phyloP scores from a whole-genome alignment of 2,329 filamentous ascomycete species.

The Fusarium praegraminearum region DNA sequence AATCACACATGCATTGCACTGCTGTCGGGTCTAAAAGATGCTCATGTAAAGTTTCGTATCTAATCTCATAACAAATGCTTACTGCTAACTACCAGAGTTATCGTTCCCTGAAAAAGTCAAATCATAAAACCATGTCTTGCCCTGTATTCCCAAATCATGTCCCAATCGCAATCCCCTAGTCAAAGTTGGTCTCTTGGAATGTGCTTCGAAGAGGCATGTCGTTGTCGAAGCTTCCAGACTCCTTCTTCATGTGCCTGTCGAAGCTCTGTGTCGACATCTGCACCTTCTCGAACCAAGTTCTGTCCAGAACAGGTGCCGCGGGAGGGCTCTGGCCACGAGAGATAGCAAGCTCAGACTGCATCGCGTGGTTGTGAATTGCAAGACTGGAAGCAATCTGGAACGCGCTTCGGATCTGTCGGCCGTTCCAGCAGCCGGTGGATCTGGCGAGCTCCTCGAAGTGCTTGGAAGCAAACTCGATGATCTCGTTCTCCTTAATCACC shows the following conservation, averaged over 20 bases:
- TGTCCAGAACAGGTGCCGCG: conserved; percentile 54
- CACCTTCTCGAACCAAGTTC: conserved; percentile 56
- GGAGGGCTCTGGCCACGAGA: conserved; percentile 51
- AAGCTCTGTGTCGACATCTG: conserved; percentile 59
- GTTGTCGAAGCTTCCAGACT: conserved; percentile 50
- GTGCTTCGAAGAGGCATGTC: conserved; percentile 53
- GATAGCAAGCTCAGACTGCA: conserved; percentile 48
- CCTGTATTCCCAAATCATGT: not conserved
- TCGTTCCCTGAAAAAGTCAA: not conserved
- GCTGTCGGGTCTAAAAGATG: not conserved
- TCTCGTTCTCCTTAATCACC: conserved; percentile 51
- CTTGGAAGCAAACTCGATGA: conserved; percentile 53
- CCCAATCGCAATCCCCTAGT: not conserved
- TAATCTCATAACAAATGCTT: not conserved
- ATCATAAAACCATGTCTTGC: not conserved
- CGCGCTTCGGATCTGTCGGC: conserved; percentile 55
- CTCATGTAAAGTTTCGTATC: not conserved
- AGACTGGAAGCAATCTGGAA: conserved; percentile 55
- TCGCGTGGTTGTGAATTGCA: conserved; percentile 54
- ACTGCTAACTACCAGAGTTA: not conserved
- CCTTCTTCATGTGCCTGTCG: conserved; percentile 57
- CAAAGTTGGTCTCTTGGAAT: conserved; percentile 47
- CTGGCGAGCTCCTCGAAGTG: conserved; percentile 51
- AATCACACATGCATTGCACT: not conserved
- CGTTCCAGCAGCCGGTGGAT: conserved; percentile 52